Base-by-base conservation (phyloP, 208 protist species). In the Crithidia acanthocephali region DNA sequence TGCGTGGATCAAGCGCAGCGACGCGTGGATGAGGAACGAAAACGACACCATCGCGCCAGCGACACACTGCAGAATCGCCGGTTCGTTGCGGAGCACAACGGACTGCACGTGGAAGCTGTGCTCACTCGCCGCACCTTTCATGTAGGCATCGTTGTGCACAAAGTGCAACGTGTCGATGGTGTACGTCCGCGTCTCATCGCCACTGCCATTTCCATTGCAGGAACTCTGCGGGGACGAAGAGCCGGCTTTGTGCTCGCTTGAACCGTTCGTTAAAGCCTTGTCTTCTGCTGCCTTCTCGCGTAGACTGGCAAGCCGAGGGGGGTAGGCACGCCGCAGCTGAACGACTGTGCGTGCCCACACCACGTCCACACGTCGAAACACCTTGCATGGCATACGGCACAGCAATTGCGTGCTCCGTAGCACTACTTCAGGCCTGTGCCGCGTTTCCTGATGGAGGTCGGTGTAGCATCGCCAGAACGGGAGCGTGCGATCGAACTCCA, bases 31-130 rank as follows among this genome's bases (percentile, higher is more conserved):
- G 9, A 88, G 59, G 30, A 90, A 81, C n/a, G 81, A 75, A 67
- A 92, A 94, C 28, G 73, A 69, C 20, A 94, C 79, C 86, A 94
- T 94, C 11, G 85, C 84, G 2, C 88, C 86, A 18, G 84, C 86
- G 5, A 94, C 86, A 35, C 86, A 92, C 61, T 94, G 86, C 76
- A 91, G 70, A 25, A 87, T 64, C 15, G 72, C 79, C 13, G 78
- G 86, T 13, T 59, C 50, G 27, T 92, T 74, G 28, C 85, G 74
- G 11, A 81, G 51, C 18, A 90, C 68, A 6, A 94, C 89, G 16
- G 86, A 92, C 55, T 92, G 86, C n/a, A 92, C 67, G 74, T 91
- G 81, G 70, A 86, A 94, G 62, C 89, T 94, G 48, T 67, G 25
- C 20, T 81, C 74, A 22, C 57, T 65, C 0, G 74, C 79, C 3